Evolutionary conservation across 352 stramenopile species (phyloP), one percentile per base, ranked within the genome.

Genomic region (Phytophthora sansomeana): DNA sequence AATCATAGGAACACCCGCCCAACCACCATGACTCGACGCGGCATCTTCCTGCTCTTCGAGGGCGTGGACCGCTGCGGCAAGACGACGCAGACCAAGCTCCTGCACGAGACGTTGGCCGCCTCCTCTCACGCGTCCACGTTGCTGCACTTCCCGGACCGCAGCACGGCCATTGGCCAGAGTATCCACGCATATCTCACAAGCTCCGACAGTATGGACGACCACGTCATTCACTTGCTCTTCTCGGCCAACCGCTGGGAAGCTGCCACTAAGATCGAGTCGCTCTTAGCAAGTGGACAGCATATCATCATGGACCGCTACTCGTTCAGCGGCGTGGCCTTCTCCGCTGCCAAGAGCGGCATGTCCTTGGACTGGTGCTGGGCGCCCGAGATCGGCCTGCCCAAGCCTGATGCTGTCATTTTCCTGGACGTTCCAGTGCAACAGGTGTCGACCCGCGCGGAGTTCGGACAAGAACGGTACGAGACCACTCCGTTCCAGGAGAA

Each of bases 51-150:
- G 63, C 83, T 99, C 26, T 96, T 99, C 63, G 98, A 99, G 81
- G 98, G 98, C 65, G 92, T 99, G 7, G 98, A 99, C 78, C 86
- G 98, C 39, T 99, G 97, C 77, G 98, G 98, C 61, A 99, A 99
- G 86, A 99, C 97, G 14, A 99, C 98, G 35, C 98, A 99, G 93
- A 97, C 91, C n/a, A 89, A 89, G 52, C 75, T 94, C 36, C 82
- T 98, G 24, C 82, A 96, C 32, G 71, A 98, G 32, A 49, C 63
- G 3, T 65, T 98, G 6, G 57, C 70, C 6, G 64, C 78, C 14
- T 16, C 49, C 0, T 33, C 53, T 3, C 46, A 54, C 14, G 6
- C 59, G 8, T 63, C 65, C 16, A 59, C 91, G 46, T 69, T 96
- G 55, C 69, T 90, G 67, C 87, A 91, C 71, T 93, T 93, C 51